Conservation (phyloP, 805 yeast species). For the Spathaspora hagerdaliae region DNA sequence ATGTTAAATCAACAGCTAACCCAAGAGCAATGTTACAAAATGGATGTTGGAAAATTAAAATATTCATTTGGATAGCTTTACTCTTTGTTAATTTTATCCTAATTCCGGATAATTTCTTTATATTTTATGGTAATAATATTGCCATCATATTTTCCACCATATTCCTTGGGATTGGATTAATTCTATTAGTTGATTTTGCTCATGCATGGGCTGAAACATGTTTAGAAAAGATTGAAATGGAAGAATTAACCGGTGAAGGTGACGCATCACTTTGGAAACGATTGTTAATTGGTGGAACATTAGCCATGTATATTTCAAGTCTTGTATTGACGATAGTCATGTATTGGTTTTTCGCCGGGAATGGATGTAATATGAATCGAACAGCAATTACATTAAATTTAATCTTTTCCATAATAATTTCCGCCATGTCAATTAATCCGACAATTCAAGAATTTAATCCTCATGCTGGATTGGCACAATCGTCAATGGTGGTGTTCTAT, state of each 20-base stretch:
- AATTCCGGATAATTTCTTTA: constrained; percentile 82
- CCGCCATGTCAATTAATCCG: constrained; percentile 74
- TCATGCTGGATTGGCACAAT: constrained; percentile 92
- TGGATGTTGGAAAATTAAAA: constrained; percentile 84
- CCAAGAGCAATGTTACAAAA: constrained; percentile 83
- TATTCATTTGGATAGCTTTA: constrained; percentile 54
- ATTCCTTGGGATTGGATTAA: constrained; percentile 85
- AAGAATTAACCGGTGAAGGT: constrained; percentile 48
- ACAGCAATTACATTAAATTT: constrained; percentile 80
- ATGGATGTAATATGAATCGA: constrained; percentile 84
- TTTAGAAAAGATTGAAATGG: constrained; percentile 82
- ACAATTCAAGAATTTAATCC: constrained; percentile 89
- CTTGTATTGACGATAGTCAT: constrained; percentile 70
- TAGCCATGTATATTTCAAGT: constrained; percentile 75
- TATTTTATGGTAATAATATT: constrained; percentile 86
- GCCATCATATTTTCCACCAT: constrained; percentile 81
- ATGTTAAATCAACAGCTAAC: constrained; percentile 73
- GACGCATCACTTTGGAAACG: constrained; percentile 70
- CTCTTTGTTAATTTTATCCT: constrained; percentile 59
- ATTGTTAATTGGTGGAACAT: constrained; percentile 80
- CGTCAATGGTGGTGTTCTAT: constrained; percentile 92
- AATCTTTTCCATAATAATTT: constrained; percentile 57
- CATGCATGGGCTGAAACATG: constrained; percentile 99
- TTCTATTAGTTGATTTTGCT: constrained; percentile 91
- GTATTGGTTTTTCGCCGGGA: constrained; percentile 77